phyloP scores from a whole-genome alignment of 1,139 yeast genomes.

The Scheffersomyces segobiensis region DNA sequence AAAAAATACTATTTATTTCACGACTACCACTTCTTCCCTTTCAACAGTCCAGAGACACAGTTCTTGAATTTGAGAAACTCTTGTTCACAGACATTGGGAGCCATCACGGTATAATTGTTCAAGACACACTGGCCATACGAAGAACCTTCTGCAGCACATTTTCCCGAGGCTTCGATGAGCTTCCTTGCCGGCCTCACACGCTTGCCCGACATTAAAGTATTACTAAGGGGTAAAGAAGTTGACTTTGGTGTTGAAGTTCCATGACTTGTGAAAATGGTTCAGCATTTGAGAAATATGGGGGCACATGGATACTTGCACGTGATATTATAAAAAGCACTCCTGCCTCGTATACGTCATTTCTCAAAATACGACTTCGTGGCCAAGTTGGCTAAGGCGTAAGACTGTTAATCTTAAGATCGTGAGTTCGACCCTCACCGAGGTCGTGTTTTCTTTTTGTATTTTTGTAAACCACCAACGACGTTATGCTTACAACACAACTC shows the following conservation, averaged over 20 bases:
- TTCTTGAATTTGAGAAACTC: constrained; percentile 58
- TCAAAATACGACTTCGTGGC: constrained; percentile 18
- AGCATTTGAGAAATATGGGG: no score
- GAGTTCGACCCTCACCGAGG: constrained; percentile 51
- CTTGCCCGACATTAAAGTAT: background rate
- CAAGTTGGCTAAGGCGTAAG: constrained; percentile 38
- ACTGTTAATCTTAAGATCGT: constrained; percentile 53
- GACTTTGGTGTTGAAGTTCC: no score
- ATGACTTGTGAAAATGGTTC: no score
- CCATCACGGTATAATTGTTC: constrained; percentile 52
- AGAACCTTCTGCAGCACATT: constrained; percentile 44
- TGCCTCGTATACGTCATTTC: background rate
- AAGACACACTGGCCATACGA: constrained; percentile 67
- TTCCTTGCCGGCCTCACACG: constrained; percentile 40
- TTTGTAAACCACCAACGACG: background rate
- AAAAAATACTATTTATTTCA: background rate
- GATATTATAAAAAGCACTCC: background rate
- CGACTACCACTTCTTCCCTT: constrained; percentile 4
- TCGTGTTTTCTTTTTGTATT: constrained; percentile 29
- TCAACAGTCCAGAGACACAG: constrained; percentile 33
- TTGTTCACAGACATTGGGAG: constrained; percentile 54
- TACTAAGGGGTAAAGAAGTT: background rate
- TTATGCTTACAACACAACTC: background rate
- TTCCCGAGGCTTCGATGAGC: constrained; percentile 35
- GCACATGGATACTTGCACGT: background rate